Percentiles rank a stretch among this genome's conserved stretches.
Evolutionary conservation across 352 stramenopile genomes (phyloP).

Genomic region (Phytophthora ohioensis): DNA sequence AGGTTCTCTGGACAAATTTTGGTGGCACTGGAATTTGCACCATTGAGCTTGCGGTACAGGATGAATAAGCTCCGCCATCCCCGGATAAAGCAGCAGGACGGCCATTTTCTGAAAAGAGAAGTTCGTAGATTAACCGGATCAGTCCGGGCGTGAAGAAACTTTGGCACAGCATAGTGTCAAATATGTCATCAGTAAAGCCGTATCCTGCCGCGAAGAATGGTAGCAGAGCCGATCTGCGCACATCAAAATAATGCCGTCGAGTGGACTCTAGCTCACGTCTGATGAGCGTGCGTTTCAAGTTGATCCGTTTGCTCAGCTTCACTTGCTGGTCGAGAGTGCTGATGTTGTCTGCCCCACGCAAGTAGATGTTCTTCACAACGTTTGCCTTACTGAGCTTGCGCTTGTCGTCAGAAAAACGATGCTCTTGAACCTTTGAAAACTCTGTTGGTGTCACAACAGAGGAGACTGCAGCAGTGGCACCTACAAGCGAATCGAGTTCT

Average conservation of each 20-base stretch:
- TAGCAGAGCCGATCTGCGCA: conserved; percentile 49
- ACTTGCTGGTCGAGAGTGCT: conserved; percentile 48
- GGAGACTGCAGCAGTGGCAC: conserved; percentile 17
- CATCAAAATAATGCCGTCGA: conserved; percentile 52
- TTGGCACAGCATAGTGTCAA: conserved; percentile 80
- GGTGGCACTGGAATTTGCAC: conserved; percentile 60
- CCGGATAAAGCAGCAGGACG: conserved; percentile 29
- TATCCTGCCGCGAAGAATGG: conserved; percentile 77
- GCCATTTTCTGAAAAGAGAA: conserved; percentile 73
- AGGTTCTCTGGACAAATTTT: conserved; percentile 52
- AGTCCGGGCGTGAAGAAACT: conserved; percentile 74
- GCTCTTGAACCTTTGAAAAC: conserved; percentile 15
- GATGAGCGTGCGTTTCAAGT: conserved; percentile 50
- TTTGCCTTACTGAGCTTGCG: conserved; percentile 27
- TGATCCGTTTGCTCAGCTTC: conserved; percentile 52
- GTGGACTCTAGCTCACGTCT: conserved; percentile 54
- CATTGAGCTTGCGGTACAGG: conserved; percentile 53
- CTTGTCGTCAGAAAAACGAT: conserved; percentile 23
- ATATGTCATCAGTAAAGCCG: conserved; percentile 69
- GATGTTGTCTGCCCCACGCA: conserved; percentile 43
- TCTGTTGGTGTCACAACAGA: conserved; percentile 8
- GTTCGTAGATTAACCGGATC: conserved; percentile 66
- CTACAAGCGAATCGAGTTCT: conserved; percentile 41
- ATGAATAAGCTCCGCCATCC: conserved; percentile 4
- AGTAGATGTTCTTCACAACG: conserved; percentile 41